Evolutionary conservation across 495 filamentous ascomycete genomes (phyloP), one percentile per base, ranked within the genome.

Genomic region (Rusavskia elegans): DNA sequence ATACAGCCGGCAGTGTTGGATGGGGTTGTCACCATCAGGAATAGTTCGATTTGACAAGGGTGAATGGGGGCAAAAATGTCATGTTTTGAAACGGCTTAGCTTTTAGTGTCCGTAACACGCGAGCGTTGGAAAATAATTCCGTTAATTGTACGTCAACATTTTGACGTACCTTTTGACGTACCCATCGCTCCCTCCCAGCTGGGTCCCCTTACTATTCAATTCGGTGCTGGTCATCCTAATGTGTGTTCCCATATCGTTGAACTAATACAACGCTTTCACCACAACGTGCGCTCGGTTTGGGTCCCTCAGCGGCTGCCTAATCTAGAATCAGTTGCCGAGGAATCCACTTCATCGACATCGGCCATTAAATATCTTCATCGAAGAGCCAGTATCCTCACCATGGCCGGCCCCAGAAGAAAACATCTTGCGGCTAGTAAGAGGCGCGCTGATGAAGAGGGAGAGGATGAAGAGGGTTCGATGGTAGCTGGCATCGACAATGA

Each of bases 391-490:
- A 29, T 29, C 2, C 32, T 39, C 21, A 46, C 20, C 29, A 84
- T 87, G 83, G 78, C 75, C 61, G 70, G 70, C 49, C 65, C 69
- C 58, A 76, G 75, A 66, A 80, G 82, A 66, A 83, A 77, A 68
- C 82, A 84, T 59, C 71, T 83, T 62, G 79, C 85, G 68, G 79
- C 81, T 53, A 85, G 83, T 63, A 82, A 86, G 59, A 77, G 87
- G 61, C 75, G 80, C 61, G 73, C 83, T 53, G 87, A 94, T 57
- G 87, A 92, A 57, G 84, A 80, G 54, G 74, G 75, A 58, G 80
- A 83, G 59, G 79, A 83, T 35, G 85, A 87, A 52, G 83, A 81
- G 55, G 78, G 78, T 51, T 77, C 74, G 44, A 71, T 83, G 50
- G 73, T 70, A 52, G 77, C 79, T 48, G 83, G 84, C 32, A 58